These are phyloP conservation scores for Helminthosporium solani DNA, from an alignment of 2,329 filamentous ascomycete genomes.

Conservation along the genomic window DNA sequence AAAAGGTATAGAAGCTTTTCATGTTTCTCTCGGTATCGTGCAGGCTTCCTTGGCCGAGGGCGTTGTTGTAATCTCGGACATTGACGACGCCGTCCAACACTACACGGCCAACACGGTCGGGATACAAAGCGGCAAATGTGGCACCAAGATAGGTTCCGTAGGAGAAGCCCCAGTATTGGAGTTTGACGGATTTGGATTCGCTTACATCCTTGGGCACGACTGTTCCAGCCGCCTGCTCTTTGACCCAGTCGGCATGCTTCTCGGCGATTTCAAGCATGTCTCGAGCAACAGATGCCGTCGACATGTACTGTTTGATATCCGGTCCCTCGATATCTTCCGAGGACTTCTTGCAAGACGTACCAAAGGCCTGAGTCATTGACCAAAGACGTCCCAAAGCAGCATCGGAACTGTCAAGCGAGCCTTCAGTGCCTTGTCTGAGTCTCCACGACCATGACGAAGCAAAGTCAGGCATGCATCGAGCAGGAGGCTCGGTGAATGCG, in stretches of 20 bases:
- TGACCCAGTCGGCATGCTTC: slow-evolving; percentile 41
- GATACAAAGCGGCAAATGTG: slow-evolving; percentile 43
- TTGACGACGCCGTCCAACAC: slow-evolving; percentile 52
- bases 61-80: slow-evolving; percentile 34
- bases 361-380: slow-evolving; percentile 44
- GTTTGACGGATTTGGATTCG: slow-evolving; percentile 3
- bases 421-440: slow-evolving; percentile 40
- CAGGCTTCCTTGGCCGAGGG: slow-evolving; percentile 45
- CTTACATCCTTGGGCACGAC: slow-evolving; percentile 1
- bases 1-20: slow-evolving; percentile 48
- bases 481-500: slow-evolving; percentile 36
- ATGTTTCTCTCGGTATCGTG: slow-evolving; percentile 48
- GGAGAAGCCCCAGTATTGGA: slow-evolving; percentile 41
- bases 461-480: slow-evolving; percentile 37
- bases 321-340: slow-evolving; percentile 27
- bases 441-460: slow-evolving; percentile 39
- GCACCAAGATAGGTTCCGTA: slow-evolving; percentile 50
- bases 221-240: slow-evolving; percentile 8
- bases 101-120: slow-evolving; percentile 37
- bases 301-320: slow-evolving; percentile 47
- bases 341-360: slow-evolving; percentile 28
- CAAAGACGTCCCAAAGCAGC: slow-evolving; percentile 45
- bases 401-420: slow-evolving; percentile 45
- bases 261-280: slow-evolving; percentile 55
- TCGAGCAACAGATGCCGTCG: slow-evolving; percentile 49